A percentile compares a stretch with the other conserved stretches of the same genome.
phyloP scores from a whole-genome alignment of 2,329 filamentous ascomycete species.

The Drechmeria coniospora region DNA sequence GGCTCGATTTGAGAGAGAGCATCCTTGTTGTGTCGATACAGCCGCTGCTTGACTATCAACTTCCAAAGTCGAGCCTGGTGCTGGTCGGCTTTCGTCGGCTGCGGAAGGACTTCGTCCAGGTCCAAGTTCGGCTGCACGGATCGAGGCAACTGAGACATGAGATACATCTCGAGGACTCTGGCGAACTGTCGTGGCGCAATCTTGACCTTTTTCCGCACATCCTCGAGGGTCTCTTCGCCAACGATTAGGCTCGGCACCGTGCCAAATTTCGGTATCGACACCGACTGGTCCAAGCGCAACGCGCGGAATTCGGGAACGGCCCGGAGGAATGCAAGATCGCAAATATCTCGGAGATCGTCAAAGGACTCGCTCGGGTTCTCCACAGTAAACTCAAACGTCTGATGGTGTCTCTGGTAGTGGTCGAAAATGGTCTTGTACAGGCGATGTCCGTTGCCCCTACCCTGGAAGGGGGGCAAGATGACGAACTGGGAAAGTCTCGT shows the following conservation, averaged over 20 bases:
- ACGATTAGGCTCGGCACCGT: conserved; percentile 37
- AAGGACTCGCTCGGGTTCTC: conserved; percentile 88
- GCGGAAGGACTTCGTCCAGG: conserved; percentile 24
- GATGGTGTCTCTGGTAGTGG: conserved; percentile 48
- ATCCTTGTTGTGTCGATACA: conserved; percentile 63
- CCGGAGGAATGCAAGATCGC: conserved; percentile 53
- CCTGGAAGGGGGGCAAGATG: conserved; percentile 76
- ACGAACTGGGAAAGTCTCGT: conserved; percentile 87
- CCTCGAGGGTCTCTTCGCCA: conserved; percentile 37
- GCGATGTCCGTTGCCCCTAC: conserved; percentile 59
- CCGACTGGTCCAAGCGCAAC: conserved; percentile 37
- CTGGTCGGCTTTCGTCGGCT: conserved; percentile 37
- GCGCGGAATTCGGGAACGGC: conserved; percentile 39
- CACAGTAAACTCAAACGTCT: conserved; percentile 72
- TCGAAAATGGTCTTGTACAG: conserved; percentile 72
- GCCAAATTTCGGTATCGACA: conserved; percentile 33
- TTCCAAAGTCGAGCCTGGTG: conserved; percentile 57
- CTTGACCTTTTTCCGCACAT: conserved; percentile 47
- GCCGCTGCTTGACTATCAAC: conserved; percentile 58
- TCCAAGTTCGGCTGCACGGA: conserved; percentile 38
- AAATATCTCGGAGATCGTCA: conserved; percentile 62
- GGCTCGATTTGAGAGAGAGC: conserved; percentile 53
- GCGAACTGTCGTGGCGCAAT: conserved; percentile 64
- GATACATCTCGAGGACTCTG: conserved; percentile 60
- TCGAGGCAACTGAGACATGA: conserved; percentile 43